Evolutionary conservation across 129 eudicot species (phyloP).

Genomic region (Cynara cardunculus): DNA sequence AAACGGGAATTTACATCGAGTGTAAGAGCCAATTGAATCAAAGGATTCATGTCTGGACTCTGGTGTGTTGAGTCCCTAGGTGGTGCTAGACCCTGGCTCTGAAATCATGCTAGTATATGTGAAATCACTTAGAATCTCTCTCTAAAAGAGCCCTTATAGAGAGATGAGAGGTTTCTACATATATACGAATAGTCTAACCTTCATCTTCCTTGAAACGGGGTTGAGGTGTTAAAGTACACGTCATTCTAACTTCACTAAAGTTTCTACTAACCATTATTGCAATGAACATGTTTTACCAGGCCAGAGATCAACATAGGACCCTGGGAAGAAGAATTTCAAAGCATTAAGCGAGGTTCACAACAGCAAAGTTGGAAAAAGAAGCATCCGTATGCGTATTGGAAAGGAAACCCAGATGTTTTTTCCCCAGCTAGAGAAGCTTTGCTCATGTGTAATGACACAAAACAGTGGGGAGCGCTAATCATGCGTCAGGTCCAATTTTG

Average conservation of each 20-base stretch:
- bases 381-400: slow-evolving; percentile 77
- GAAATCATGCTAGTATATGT: too few relatives aligned
- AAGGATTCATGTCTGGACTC: too few relatives aligned
- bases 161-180: too few relatives aligned
- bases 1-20: too few relatives aligned
- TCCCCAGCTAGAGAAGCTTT: slow-evolving; percentile 55
- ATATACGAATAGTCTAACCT: too few relatives aligned
- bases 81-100: too few relatives aligned
- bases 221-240: not conserved
- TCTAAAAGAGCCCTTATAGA: too few relatives aligned
- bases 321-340: slow-evolving; percentile 73
- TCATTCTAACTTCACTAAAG: not conserved
- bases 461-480: slow-evolving; percentile 66
- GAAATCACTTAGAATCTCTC: too few relatives aligned
- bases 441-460: slow-evolving; percentile 60
- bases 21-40: too few relatives aligned
- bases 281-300: slow-evolving; percentile 39
- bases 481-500: slow-evolving; percentile 58
- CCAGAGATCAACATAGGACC: slow-evolving; percentile 69
- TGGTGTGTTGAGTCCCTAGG: too few relatives aligned
- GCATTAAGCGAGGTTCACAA: slow-evolving; percentile 63
- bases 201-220: not conserved
- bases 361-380: slow-evolving; percentile 52
- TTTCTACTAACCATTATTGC: not conserved
- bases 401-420: slow-evolving; percentile 83